Evolutionary conservation across 2,329 filamentous ascomycete genomes (phyloP), one percentile per base, ranked within the genome.

Genomic region (Rutstroemia sp.): DNA sequence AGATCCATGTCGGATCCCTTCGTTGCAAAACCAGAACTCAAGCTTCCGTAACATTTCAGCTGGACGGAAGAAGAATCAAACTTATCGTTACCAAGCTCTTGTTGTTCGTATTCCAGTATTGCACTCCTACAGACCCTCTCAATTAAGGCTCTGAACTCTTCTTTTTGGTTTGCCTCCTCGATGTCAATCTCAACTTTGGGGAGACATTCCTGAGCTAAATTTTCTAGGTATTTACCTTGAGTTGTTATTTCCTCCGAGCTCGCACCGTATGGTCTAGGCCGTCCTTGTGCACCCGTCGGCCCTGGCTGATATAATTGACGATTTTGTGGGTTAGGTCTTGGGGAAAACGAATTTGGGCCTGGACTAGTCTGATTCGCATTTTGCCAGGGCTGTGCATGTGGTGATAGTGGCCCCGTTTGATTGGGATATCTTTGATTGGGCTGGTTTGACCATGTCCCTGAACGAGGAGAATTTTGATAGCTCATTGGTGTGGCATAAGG

Each of bases 1-100:
- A 96, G 79, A 70, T 96, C 92, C 86, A 96, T 90, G 66, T 96
- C 91, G 1, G 91, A 92, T n/a, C 84, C 83, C 64, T 88, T 88
- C 10, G 88, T 90, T 3, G 89, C 92, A 71, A 95, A 95, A 0
- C 91, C 91, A 12, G 90, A 92, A 19, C 82, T 81, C 48, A 95
- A 76, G 68, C 90, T 95, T 5, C 90, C 91, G 67, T 94, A 95
- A 65, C 86, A 89, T 63, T 83, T 83, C 14, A 95, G 75, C 53
- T 83, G 76, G n/a, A 92, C 79, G 51, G 79, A 80, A 9, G 73
- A 67, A 23, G 77, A 67, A 16, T 77, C 72, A 56, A 87, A 83
- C 5, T 69, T 64, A 47, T 73, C 69, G 8, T 78, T 72, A 0
- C 60, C 58, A 4, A 72, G 61, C 17, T 72, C 67, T n/a, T 71